Evolutionary conservation across 2,329 filamentous ascomycete species (phyloP), one percentile per base, ranked within the genome.

Genomic region (Fusarium sp.): DNA sequence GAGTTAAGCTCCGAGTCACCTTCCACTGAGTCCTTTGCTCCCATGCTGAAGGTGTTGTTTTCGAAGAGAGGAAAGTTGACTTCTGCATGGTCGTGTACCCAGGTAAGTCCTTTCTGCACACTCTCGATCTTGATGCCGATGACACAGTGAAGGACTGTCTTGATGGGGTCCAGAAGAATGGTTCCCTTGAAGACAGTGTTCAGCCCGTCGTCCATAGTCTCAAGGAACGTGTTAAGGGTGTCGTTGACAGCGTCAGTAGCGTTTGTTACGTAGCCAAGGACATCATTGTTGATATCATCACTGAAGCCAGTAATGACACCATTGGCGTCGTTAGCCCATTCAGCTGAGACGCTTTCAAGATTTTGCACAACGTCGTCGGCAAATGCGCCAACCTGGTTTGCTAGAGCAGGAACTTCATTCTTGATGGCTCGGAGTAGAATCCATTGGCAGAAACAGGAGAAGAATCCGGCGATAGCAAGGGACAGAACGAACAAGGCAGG

Each of bases 21-120:
- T 8, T 80, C 77, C 60, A 90, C 80, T 37, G 85, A 86, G 45
- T 85, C 83, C 32, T 88, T 82, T 56, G 94, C 92, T 41, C 94
- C 94, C 53, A 90, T 82, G 60, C 92, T 95, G 80, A 98, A 97
- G 2, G 92, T 92, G 76, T 97, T 86, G 72, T 92, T 90, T 25
- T 88, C 84, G 63, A 98, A 89, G 53, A 87, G 80, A 0, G 96
- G 96, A 71, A 99, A 91, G 62, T 88, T 83, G 71, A 99, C 86
- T 65, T 96, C 87, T 5, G 96, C 93, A 76, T 98, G 83, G 70
- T 98, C 90, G 73, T 92, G 88, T 13, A 97, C 92, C 95, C 95
- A 99, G 1, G 92, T 97, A n/a, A 98, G 84, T 14, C 92, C 96
- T 75, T 92, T 90, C 77, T 98, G 88, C 68, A 99, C 88, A 22